Evolutionary conservation across 345 rosid species (phyloP).

Genomic region (Carallia brachiata): DNA sequence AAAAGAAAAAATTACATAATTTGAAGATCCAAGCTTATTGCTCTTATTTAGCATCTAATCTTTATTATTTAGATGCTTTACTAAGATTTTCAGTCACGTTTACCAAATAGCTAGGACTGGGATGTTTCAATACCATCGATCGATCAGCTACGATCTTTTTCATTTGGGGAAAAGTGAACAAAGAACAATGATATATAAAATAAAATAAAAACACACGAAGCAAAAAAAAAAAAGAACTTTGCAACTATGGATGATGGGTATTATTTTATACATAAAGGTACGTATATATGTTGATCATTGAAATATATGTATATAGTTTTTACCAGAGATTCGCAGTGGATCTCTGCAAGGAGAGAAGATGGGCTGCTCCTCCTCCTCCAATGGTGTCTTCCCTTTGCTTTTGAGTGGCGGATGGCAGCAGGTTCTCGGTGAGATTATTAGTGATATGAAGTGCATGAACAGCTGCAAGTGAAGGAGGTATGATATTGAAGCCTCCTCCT

Average conservation of each 20-base stretch:
- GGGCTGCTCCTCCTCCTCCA: conserved; percentile 26
- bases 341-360: conserved; percentile 57
- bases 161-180: no score
- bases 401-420: conserved; percentile 37
- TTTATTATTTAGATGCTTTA: no score
- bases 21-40: no score
- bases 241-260: no score
- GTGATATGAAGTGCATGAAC: conserved; percentile 23
- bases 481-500: conserved; percentile 10
- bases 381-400: conserved; percentile 38
- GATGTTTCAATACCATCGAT: no score
- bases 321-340: conserved; percentile 70
- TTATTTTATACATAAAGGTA: no score
- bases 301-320: background rate
- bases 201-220: background rate
- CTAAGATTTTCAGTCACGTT: no score
- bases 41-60: no score
- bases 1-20: no score
- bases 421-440: conserved; percentile 54
- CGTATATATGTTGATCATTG: background rate
- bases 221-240: background rate
- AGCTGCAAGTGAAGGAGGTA: conserved; percentile 25
- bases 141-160: no score
- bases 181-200: no score
- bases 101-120: no score